Percentiles rank a stretch among this genome's conserved stretches.
phyloP scores from a whole-genome alignment of 116 monocot genomes.

The Iris pallida region DNA sequence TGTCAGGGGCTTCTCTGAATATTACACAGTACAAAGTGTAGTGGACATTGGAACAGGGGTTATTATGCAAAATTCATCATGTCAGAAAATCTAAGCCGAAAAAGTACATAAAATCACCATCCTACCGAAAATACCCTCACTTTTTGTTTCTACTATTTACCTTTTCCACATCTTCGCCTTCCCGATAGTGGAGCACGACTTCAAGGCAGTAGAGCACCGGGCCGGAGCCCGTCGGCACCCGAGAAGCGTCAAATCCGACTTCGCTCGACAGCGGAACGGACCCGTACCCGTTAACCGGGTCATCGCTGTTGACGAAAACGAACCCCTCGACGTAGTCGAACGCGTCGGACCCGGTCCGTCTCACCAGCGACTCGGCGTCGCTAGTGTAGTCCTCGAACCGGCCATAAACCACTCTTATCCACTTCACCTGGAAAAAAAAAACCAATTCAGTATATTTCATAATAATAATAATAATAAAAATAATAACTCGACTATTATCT shows the following conservation, averaged over 20 bases:
- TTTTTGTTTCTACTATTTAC: constrained; percentile 26
- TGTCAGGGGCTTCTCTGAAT: neutral
- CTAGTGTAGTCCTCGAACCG: constrained; percentile 52
- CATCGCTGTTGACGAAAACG: constrained; percentile 60
- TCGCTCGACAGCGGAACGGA: constrained; percentile 41
- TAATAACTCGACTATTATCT: too few species aligned
- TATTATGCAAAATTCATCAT: neutral
- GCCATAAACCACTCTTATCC: constrained; percentile 75
- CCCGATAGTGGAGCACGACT: constrained; percentile 50
- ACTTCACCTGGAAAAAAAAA: constrained; percentile 52
- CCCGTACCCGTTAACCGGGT: constrained; percentile 66
- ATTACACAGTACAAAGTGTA: too few species aligned
- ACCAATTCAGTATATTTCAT: too few species aligned
- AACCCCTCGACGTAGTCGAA: constrained; percentile 96
- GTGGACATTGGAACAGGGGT: too few species aligned
- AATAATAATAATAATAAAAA: too few species aligned
- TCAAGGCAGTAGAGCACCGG: constrained; percentile 94
- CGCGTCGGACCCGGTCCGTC: constrained; percentile 22
- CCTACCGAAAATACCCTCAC: constrained; percentile 16
- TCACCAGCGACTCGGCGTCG: constrained; percentile 72
- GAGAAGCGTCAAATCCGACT: constrained; percentile 41
- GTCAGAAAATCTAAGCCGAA: too few species aligned
- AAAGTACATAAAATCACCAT: neutral
- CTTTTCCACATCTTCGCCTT: constrained; percentile 40
- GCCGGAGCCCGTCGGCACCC: constrained; percentile 46